Percentiles rank a stretch among this genome's conserved stretches.
phyloP scores from a whole-genome alignment of 305 asterid genomes.

The Fraxinus platypoda region DNA sequence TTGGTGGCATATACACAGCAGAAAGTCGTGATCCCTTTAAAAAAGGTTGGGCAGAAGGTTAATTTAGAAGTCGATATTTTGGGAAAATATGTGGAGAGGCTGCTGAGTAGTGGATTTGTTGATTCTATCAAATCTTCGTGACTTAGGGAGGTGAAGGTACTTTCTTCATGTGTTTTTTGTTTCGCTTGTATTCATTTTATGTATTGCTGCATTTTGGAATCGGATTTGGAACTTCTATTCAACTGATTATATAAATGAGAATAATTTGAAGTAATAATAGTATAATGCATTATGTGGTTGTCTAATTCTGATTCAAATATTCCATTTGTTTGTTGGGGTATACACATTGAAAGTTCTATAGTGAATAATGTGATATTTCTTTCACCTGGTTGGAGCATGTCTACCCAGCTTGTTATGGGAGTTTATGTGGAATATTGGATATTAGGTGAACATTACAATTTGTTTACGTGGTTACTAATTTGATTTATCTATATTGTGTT shows the following conservation, averaged over 20 bases:
- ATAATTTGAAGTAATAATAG: not conserved
- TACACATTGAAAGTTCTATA: not conserved
- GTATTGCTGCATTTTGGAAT: not conserved
- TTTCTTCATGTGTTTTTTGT: not conserved
- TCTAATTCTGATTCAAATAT: not conserved
- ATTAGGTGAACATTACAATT: not conserved
- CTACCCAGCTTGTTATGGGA: not conserved
- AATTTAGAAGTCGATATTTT: slow-evolving; percentile 90
- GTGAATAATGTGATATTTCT: not conserved
- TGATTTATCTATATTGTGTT: not conserved
- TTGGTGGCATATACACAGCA: slow-evolving; percentile 79
- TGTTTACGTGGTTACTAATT: not conserved
- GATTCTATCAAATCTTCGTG: slow-evolving; percentile 48
- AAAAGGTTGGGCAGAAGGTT: slow-evolving; percentile 84
- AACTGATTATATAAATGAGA: not conserved
- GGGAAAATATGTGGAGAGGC: slow-evolving; percentile 93
- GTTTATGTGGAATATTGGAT: not conserved
- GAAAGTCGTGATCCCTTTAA: slow-evolving; percentile 71
- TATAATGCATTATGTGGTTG: not conserved
- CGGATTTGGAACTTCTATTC: not conserved
- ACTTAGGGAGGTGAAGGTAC: slow-evolving; percentile 21
- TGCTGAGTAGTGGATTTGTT: slow-evolving; percentile 61
- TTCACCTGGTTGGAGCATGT: not conserved
- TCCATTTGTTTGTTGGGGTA: not conserved
- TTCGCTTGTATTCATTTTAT: not conserved